Evolutionary conservation across 2,329 filamentous ascomycete genomes (phyloP).

Genomic region (Bipolaris bicolor): DNA sequence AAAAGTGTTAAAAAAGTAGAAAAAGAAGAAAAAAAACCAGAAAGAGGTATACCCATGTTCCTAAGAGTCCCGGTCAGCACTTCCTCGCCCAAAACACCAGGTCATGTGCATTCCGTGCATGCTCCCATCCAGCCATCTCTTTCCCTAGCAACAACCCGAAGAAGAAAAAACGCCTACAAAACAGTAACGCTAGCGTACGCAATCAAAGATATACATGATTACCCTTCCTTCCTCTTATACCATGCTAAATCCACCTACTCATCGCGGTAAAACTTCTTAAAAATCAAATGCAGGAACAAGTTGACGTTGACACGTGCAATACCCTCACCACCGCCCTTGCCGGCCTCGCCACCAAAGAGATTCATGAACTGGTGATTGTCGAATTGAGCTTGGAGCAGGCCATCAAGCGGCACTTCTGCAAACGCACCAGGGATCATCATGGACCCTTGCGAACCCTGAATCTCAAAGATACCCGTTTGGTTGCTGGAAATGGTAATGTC

Average conservation of each 20-base stretch:
- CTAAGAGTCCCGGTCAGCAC: not conserved
- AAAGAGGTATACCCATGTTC: conserved; percentile 5
- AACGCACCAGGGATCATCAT: conserved; percentile 96
- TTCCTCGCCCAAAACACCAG: not conserved
- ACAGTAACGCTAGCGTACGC: not conserved
- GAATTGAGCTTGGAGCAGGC: conserved; percentile 94
- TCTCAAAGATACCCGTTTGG: conserved; percentile 88
- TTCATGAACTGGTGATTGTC: conserved; percentile 97
- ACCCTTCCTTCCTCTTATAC: not conserved
- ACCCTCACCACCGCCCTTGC: conserved; percentile 20
- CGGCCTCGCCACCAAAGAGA: conserved; percentile 65
- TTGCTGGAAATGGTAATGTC: conserved; percentile 95
- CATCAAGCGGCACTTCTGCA: conserved; percentile 86
- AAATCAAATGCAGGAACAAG: conserved; percentile 91
- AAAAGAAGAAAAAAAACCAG: not conserved
- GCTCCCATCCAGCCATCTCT: not conserved
- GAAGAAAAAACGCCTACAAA: not conserved
- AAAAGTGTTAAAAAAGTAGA: not conserved
- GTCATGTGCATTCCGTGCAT: not conserved
- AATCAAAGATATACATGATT: not conserved
- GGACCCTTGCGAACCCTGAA: conserved; percentile 88
- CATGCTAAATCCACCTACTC: conserved; percentile 17
- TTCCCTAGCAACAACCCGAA: not conserved
- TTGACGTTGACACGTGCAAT: conserved; percentile 90
- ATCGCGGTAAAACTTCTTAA: conserved; percentile 92